Conservation (phyloP, 2,329 filamentous ascomycete species). For the Byssochlamys sp. region DNA sequence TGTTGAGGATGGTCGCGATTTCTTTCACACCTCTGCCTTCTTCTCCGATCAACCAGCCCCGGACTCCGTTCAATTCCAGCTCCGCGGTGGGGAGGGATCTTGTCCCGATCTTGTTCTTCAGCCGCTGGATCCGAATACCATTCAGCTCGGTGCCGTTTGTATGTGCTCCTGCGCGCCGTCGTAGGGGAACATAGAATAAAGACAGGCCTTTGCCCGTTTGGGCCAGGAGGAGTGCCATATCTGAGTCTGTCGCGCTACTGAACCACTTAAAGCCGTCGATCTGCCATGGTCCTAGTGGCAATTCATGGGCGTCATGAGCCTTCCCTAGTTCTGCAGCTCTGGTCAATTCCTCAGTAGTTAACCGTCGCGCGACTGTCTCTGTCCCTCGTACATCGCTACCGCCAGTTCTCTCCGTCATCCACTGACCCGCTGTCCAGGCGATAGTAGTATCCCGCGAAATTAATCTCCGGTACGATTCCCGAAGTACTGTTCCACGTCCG, state of each 20-base stretch:
- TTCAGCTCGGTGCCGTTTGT: slow-evolving; percentile 43
- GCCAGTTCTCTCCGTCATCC: slow-evolving; percentile 65
- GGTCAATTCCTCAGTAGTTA: slow-evolving; percentile 13
- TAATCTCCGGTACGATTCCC: slow-evolving; percentile 23
- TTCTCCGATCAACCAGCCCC: slow-evolving; percentile 56
- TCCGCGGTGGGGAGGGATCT: slow-evolving; percentile 62
- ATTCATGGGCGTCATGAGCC: slow-evolving; percentile 15
- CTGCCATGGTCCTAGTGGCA: slow-evolving; percentile 47
- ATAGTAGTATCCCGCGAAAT: slow-evolving; percentile 41
- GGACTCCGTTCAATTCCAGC: slow-evolving; percentile 54
- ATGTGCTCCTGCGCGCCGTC: slow-evolving; percentile 23
- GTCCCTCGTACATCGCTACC: slow-evolving; percentile 61
- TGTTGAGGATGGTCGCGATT: slow-evolving; percentile 58
- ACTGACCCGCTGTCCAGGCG: slow-evolving; percentile 65
- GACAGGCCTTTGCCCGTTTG: slow-evolving; percentile 42
- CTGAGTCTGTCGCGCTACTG: slow-evolving; percentile 54
- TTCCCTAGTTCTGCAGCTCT: background rate
- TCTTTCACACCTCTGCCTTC: slow-evolving; percentile 59
- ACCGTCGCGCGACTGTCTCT: slow-evolving; percentile 49
- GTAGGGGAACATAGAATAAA: slow-evolving; percentile 57
- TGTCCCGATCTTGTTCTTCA: slow-evolving; percentile 67
- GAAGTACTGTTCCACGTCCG: slow-evolving; percentile 10
- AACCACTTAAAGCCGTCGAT: slow-evolving; percentile 63
- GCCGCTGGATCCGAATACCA: slow-evolving; percentile 56
- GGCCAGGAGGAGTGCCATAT: slow-evolving; percentile 57